Evolutionary conservation across 257 asterid species (phyloP), one percentile per base, ranked within the genome.

Genomic region (Leonotis leonurus): DNA sequence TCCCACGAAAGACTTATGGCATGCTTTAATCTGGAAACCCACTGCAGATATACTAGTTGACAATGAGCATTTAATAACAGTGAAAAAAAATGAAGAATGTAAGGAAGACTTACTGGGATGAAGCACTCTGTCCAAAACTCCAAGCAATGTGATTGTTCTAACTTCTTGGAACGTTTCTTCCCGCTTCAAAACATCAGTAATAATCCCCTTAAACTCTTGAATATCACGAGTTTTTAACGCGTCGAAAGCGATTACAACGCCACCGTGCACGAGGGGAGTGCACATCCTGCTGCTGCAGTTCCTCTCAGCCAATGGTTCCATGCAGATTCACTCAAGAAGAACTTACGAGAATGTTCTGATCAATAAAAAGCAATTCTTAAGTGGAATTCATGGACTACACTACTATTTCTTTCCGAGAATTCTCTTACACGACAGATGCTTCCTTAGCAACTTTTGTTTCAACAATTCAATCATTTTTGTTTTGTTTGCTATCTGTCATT

Each of bases 31-130:
- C 16, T 81, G 87, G 54, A 79, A 88, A 8, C 96, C 96, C 89
- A 88, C 94, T 88, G 81, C 60, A 75, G 46, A 56, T 48, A 67
- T n/a, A 43, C 40, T 17, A 60, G 44, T 70, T 54, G 30, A 7
- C 7, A 21, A 16, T 17, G 35, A 69, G 8, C 11, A 69, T 9
- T 8, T 8, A 33, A 21, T 46, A 25, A 36, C 14, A 24, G 5
- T 50, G 35, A 43, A 21, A 22, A 30, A 27, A 6, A 27, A 27
- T 27, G 33, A 3, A 27, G 33, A 27, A 27, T 17, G 10, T 43
- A 43, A n/a, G n/a, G n/a, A n/a, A n/a, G n/a, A 56, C 88, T 78
- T 73, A 87, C 95, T 48, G 3, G 95, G 93, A 51, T 87, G 96
- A 2, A 70, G 83, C 6, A 79, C 73, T 72, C 70, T 79, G 56